Evolutionary conservation across 106 monocot genomes (phyloP).

Genomic region (Chionographis japonica): DNA sequence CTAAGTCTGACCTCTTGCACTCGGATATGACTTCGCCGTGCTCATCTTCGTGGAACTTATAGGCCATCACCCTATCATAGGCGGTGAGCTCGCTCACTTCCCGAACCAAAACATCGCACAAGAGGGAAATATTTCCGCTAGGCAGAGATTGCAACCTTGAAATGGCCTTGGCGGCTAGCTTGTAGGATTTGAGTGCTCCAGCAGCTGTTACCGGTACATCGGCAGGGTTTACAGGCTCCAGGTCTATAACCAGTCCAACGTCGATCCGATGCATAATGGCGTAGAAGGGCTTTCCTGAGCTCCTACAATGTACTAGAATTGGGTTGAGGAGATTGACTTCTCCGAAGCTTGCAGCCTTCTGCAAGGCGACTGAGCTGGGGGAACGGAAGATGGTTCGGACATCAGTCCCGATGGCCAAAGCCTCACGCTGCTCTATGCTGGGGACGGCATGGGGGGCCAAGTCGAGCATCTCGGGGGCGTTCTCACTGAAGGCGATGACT

Average conservation of each 20-base stretch:
- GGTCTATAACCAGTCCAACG: constrained; percentile 73
- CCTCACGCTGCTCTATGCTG: constrained; percentile 66
- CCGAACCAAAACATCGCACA: constrained; percentile 77
- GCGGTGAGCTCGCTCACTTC: constrained; percentile 77
- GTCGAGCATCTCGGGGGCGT: constrained; percentile 85
- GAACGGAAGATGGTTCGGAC: constrained; percentile 53
- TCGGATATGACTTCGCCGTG: constrained; percentile 92
- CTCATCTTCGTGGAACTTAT: constrained; percentile 93
- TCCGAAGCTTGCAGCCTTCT: constrained; percentile 62
- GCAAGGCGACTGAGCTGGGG: constrained; percentile 46
- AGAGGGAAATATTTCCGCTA: constrained; percentile 61
- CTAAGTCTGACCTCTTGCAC: constrained; percentile 52
- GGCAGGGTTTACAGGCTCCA: constrained; percentile 80
- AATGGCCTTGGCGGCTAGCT: constrained; percentile 80
- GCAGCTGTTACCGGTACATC: constrained; percentile 71
- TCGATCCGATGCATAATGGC: constrained; percentile 70
- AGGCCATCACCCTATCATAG: constrained; percentile 88
- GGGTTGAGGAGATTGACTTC: constrained; percentile 79
- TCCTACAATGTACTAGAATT: constrained; percentile 67
- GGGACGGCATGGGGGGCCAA: constrained; percentile 77
- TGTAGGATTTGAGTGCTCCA: constrained; percentile 78
- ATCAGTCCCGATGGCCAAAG: constrained; percentile 57
- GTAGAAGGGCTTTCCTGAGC: constrained; percentile 82
- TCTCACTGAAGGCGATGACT: constrained; percentile 75
- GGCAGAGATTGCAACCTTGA: constrained; percentile 77